Base-by-base conservation (phyloP, 2,329 filamentous ascomycete species). In the Penicillium sp. region DNA sequence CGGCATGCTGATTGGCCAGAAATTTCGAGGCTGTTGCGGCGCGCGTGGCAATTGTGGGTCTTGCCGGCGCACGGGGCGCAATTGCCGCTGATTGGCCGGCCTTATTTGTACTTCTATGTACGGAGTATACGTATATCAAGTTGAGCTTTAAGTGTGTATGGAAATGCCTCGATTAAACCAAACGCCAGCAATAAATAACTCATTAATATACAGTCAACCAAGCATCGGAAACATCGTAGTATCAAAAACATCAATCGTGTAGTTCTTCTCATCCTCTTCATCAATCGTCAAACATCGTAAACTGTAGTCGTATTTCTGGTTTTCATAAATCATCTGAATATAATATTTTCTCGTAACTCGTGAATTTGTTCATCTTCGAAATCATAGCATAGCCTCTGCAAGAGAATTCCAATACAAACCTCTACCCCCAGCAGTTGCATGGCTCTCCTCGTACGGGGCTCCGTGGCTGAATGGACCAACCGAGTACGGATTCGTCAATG, bases 401-500 rank as follows among this genome's bases (percentile, higher is more conserved):
- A 11, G 35, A 33, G 24, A 35, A 43, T 23, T 33, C 47, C 43
- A 55, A 43, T 55, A 48, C 12, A 50, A 24, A 12, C 33, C 33
- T 28, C 52, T 46, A 28, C 23, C 23, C 20, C 26, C 5, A 6
- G 30, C 5, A 16, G 46, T 47, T 12, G 11, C 23, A 16, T 11
- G 50, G 3, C 18, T 26, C n/a, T 58, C 50, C 12, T 50, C 35
- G 16, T 53, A 58, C 26, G 56, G 56, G 16, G 35, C 42, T n/a
- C 56, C 51, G 28, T 58, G 51, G 46, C 47, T 54, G 28, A 58
- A 58, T 11, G 56, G 49, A 8, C 56, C 56, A 40, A 59, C 52
- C 21, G 42, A 45, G 23, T 52, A 59, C 14, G 70, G 71, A 57
- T 70, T 67, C 21, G 72, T 66, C 46, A 74, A 60, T 12, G 75